Conservation (phyloP, 2,329 filamentous ascomycete species). For the Biscogniauxia marginata region DNA sequence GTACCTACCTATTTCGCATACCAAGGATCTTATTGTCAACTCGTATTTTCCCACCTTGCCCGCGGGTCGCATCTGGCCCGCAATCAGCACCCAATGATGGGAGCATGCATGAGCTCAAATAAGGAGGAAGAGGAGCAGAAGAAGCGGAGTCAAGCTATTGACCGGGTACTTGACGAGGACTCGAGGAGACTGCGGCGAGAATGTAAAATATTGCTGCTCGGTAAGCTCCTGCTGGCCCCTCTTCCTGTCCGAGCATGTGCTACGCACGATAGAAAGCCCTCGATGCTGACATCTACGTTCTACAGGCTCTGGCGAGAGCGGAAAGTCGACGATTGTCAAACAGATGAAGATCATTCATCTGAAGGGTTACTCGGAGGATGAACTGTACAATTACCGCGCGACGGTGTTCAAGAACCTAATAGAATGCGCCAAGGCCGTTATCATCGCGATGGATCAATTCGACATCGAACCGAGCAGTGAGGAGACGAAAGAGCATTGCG, state of each 20-base stretch:
- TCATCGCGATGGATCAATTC: constrained; percentile 89
- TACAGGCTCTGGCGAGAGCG: constrained; percentile 87
- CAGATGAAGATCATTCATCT: constrained; percentile 99
- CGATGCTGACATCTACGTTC: constrained; percentile 14
- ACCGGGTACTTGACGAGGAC: constrained; percentile 90
- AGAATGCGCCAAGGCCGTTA: constrained; percentile 92
- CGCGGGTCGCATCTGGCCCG: constrained; percentile 11
- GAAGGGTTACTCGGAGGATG: constrained; percentile 93
- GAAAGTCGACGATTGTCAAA: constrained; percentile 98
- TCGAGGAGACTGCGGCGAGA: constrained; percentile 88
- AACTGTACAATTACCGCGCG: constrained; percentile 88
- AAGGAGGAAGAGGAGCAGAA: constrained; percentile 88
- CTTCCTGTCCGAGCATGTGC: not conserved
- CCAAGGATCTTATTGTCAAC: not conserved
- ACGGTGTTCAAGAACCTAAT: constrained; percentile 98
- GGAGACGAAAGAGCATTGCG: constrained; percentile 70
- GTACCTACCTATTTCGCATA: constrained; percentile 3
- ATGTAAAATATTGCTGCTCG: constrained; percentile 97
- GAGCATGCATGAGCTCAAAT: constrained; percentile 86
- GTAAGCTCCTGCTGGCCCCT: constrained; percentile 47
- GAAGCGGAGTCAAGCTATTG: constrained; percentile 95
- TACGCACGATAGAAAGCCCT: not conserved
- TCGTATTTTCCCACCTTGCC: constrained; percentile 3
- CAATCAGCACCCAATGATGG: constrained; percentile 59
- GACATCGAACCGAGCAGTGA: constrained; percentile 74